Evolutionary conservation across 169 alveolate genomes (phyloP).

Genomic region (Cystoisospora suis): DNA sequence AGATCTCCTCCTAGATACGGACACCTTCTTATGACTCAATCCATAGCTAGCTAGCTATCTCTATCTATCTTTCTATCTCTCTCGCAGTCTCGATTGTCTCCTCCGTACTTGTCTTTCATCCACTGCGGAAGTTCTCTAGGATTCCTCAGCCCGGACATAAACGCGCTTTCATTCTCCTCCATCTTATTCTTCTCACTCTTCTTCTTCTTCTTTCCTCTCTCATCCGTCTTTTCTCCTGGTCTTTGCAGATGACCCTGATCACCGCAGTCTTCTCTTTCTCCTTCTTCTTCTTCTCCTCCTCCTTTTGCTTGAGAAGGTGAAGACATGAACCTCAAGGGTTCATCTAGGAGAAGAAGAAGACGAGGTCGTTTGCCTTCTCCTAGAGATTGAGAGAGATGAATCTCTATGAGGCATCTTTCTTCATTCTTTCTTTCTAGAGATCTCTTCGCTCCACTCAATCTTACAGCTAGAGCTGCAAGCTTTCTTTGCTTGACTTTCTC

Average conservation of each 20-base stretch:
- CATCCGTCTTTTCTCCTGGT: background rate
- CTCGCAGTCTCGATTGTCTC: no score
- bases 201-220: background rate
- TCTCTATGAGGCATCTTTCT: no score
- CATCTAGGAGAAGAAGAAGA: background rate
- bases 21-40: no score
- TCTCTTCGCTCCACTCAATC: background rate
- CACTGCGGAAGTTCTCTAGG: no score
- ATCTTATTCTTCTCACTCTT: background rate
- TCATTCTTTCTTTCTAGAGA: no score
- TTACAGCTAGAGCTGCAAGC: background rate
- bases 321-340: background rate
- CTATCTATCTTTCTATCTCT: no score
- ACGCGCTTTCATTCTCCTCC: background rate
- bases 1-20: no score
- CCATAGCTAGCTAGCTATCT: no score
- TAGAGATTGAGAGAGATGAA: background rate
- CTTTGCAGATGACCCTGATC: background rate
- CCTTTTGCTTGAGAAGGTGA: background rate
- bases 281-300: background rate
- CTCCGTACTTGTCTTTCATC: no score
- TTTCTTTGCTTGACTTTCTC: no score
- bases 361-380: conserved; percentile 30
- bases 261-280: background rate
- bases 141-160: background rate